Conservation (phyloP, 768 basidiomycete genomes). For the Astraeus odoratus region DNA sequence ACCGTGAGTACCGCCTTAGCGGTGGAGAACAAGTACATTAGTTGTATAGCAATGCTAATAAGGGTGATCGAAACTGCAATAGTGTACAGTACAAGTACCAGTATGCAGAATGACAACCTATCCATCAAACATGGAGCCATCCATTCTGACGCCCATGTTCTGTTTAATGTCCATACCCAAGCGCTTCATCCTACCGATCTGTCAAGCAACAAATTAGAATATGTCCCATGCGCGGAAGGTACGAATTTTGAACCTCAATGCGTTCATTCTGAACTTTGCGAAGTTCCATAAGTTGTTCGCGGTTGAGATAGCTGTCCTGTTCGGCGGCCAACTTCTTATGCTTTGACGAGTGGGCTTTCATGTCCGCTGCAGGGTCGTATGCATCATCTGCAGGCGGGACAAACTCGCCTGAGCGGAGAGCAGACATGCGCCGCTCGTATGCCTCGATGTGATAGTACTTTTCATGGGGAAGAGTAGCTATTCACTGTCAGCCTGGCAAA, state of each 20-base stretch:
- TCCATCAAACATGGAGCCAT: conserved; percentile 55
- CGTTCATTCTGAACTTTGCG: conserved; percentile 82
- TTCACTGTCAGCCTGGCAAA: conserved; percentile 2
- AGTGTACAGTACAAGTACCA: no score
- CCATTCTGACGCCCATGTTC: conserved; percentile 85
- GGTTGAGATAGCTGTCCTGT: conserved; percentile 66
- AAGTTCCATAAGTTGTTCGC: conserved; percentile 76
- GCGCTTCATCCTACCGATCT: conserved; percentile 79
- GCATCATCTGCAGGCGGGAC: conserved; percentile 61
- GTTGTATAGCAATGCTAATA: no score
- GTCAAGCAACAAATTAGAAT: not conserved
- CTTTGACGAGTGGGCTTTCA: conserved; percentile 64
- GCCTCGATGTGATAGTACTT: conserved; percentile 91
- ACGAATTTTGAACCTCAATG: conserved; percentile 47
- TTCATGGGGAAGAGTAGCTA: conserved; percentile 89
- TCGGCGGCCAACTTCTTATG: conserved; percentile 66
- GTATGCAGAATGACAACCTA: no score
- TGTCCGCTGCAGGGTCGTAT: conserved; percentile 82
- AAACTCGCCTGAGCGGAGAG: conserved; percentile 78
- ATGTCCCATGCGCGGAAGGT: not conserved
- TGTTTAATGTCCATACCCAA: conserved; percentile 85
- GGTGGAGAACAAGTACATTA: no score
- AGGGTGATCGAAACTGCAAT: no score
- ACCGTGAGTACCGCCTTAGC: no score
- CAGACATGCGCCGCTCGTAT: conserved; percentile 79